These are phyloP conservation scores for Lumnitzera littorea DNA, from an alignment of 345 rosid species.

Conservation along the genomic window DNA sequence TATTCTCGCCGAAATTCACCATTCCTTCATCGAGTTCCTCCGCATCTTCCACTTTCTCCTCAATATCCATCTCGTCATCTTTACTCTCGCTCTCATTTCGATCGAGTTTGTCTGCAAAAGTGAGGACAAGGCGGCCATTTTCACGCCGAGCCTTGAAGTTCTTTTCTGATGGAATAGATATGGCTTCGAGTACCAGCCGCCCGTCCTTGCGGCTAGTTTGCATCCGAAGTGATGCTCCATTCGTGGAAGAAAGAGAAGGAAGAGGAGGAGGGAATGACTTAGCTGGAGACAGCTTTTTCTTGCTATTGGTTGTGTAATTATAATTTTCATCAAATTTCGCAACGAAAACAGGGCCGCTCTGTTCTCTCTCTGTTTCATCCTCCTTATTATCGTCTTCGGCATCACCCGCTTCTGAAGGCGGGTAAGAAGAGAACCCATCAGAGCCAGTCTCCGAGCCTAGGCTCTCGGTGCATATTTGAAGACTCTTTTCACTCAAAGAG, in stretches of 20 bases:
- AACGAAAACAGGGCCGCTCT: neutral
- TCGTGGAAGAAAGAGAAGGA: conserved; percentile 39
- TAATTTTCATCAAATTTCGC: neutral
- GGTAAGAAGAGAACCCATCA: conserved; percentile 60
- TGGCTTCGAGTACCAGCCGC: conserved; percentile 81
- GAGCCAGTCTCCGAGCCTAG: conserved; percentile 99
- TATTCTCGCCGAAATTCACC: conserved; percentile 8
- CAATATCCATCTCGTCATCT: conserved; percentile 13
- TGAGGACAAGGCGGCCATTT: conserved; percentile 83
- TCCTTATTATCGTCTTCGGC: conserved; percentile 21
- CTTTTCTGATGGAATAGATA: conserved; percentile 59
- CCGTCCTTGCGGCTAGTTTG: conserved; percentile 78
- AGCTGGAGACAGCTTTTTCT: conserved; percentile 11
- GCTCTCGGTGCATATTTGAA: conserved; percentile 87
- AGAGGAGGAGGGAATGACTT: conserved; percentile 76
- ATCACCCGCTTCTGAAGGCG: conserved; percentile 52
- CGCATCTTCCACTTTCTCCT: conserved; percentile 9
- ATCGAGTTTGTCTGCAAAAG: conserved; percentile 22
- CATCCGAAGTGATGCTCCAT: conserved; percentile 54
- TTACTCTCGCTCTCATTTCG: conserved; percentile 8
- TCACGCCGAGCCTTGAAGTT: conserved; percentile 73
- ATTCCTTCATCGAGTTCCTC: conserved; percentile 18
- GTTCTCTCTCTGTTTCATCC: conserved; percentile 6
- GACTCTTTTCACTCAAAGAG: conserved; percentile 69
- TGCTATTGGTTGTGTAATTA: neutral